Evolutionary conservation across 768 basidiomycete species (phyloP), one percentile per base, ranked within the genome.

Genomic region (Lentinus brumalis): DNA sequence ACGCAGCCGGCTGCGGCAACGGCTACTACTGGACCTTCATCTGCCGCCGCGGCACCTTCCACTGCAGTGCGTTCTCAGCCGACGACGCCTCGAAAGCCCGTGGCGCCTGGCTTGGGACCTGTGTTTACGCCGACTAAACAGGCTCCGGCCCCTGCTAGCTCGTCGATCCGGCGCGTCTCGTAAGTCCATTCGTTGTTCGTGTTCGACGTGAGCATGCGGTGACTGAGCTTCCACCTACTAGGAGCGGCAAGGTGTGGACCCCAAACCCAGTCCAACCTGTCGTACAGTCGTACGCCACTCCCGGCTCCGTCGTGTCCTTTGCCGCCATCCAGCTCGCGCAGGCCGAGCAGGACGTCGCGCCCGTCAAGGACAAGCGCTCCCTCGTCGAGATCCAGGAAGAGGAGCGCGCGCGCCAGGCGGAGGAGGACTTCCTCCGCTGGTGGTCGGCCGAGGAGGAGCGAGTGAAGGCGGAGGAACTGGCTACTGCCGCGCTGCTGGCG

Each of bases 361-460:
- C 75, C 6, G 69, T 70, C 5, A 83, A 81, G 60, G 83, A 84
- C 62, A 86, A 83, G 62, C 82, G 82, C 35, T 89, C 89, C 30
- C 75, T 96, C 59, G 76, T 79, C 15, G 87, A 96, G 62, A 98
- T 97, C 45, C 94, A 96, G 72, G 85, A 87, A 60, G 94, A 97
- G 70, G 93, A 95, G 70, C 77, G 76, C 38, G 83, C 81, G 44
- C 79, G 80, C 30, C 84, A 81, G 61, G 81, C 79, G 51, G 93
- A 96, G 73, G 85, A 78, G 4, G 91, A 91, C 61, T 98, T 97
- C 70, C 72, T 96, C 72, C 82, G 78, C 66, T 97, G 95, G 95
- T 97, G 94, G 93, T 78, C 84, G 1, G 86, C 81, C 7, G 95
- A 96, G 73, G 92, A 94, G 72, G 86, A 83, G 67, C 79, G 90